Evolutionary conservation across 2,329 filamentous ascomycete genomes (phyloP), one percentile per base, ranked within the genome.

Genomic region (Aspergillus ustus): DNA sequence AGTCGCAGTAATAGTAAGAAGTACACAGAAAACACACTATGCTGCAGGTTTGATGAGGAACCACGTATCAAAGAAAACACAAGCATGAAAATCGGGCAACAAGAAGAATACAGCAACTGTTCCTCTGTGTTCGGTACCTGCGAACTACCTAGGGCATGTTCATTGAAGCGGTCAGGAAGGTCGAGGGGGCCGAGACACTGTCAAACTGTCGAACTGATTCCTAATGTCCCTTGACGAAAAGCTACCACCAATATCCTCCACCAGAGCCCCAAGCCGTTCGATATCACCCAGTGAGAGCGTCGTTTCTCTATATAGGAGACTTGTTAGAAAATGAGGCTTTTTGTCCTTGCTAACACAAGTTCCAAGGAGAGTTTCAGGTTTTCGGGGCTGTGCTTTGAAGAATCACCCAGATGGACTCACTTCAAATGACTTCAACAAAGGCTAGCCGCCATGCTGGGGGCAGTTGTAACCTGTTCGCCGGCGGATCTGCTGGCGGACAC

Each of bases 401-500:
- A 34, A 13, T 28, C 31, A 49, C 37, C 40, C 6, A 13, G n/a
- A 34, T 25, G 25, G 17, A 59, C 58, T 52, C 48, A 52, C 53
- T 20, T 46, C 31, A 52, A 25, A 37, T 19, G 34, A 31, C 22
- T 43, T 28, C 7, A 37, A 15, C 31, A 11, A 45, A 20, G 40
- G 45, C 61, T 67, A 70, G 44, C 66, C 64, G 56, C 67, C 70
- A 58, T 77, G 75, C 17, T 63, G 59, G 55, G 73, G 66, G 67
- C 76, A 78, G 53, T 72, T 73, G 66, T 72, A 73, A 31, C 73
- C 74, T 40, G 69, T 61, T 65, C 72, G 69, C 54, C 67, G 65
- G 19, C 74, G 72, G 60, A 72, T 64, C 37, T 76, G 69, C 57
- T 74, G 69, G 58, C 72, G 71, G 29, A 77, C 69, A 7, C 71